Percentiles rank a stretch among this genome's conserved stretches.
Conservation (phyloP, 768 basidiomycete species). For the Russula griseocarnosa region DNA sequence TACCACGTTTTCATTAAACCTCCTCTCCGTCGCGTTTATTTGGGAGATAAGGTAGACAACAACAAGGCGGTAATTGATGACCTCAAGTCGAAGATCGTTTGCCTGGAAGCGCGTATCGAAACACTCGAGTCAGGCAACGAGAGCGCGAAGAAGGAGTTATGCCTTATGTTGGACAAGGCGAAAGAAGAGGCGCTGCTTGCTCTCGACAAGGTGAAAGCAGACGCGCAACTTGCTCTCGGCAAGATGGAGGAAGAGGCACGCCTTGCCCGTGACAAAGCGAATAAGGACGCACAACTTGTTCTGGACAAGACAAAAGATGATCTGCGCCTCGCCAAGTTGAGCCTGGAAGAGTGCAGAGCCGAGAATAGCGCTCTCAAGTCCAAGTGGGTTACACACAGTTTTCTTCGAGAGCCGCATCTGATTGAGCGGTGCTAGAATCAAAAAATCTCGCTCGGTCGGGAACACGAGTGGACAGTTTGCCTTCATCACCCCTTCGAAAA, state of each 20-base stretch:
- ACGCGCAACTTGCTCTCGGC: too few species aligned
- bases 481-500: too few species aligned
- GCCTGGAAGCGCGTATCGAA: conserved; percentile 6
- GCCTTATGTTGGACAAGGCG: not conserved
- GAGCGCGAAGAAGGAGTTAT: not conserved
- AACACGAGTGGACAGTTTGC: not conserved
- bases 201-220: too few species aligned
- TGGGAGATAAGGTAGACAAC: not conserved
- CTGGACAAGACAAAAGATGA: conserved; percentile 2
- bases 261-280: not conserved
- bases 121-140: conserved; percentile 20
- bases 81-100: conserved; percentile 8
- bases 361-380: not conserved
- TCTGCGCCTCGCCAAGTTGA: not conserved
- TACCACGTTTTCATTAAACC: conserved; percentile 21
- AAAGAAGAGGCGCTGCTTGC: not conserved
- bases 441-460: not conserved
- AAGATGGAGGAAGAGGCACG: too few species aligned
- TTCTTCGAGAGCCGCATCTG: not conserved
- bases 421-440: not conserved
- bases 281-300: not conserved
- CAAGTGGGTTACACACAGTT: not conserved
- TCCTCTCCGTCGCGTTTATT: conserved; percentile 21
- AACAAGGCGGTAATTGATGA: not conserved
- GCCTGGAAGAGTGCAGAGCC: not conserved